Conservation (phyloP, 2,329 filamentous ascomycete genomes). For the Colletotrichum sp. region DNA sequence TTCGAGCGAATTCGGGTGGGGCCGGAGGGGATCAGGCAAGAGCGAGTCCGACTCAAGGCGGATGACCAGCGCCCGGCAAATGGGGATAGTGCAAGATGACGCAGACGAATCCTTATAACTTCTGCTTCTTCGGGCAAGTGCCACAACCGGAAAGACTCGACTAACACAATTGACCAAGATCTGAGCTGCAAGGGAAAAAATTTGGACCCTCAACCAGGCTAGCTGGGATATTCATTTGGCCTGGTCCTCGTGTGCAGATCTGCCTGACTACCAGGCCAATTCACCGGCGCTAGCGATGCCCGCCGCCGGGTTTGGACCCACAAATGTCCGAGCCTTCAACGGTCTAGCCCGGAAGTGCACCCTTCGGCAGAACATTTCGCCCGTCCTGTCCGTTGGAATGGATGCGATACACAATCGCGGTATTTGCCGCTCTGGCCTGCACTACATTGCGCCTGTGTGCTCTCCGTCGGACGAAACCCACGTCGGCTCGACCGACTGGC, state of each 20-base stretch:
- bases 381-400: not conserved
- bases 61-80: not conserved
- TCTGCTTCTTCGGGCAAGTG: not conserved
- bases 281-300: not conserved
- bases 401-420: not conserved
- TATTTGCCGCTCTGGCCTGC: not conserved
- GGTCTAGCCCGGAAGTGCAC: not conserved
- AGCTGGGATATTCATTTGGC: not conserved
- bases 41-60: not conserved
- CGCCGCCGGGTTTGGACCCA: not conserved
- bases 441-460: not conserved
- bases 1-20: not conserved
- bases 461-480: not conserved
- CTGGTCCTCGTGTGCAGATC: not conserved
- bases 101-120: not conserved
- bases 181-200: not conserved
- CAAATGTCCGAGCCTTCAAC: not conserved
- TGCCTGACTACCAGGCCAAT: not conserved
- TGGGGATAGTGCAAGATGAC: not conserved
- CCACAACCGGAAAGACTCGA: not conserved
- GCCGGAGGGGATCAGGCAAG: not conserved
- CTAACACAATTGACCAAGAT: not conserved
- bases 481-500: not conserved
- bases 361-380: slow-evolving; percentile 9
- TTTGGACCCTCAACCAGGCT: not conserved